These are phyloP conservation scores for Leccinum pellstonianum DNA, from an alignment of 768 basidiomycete genomes.

Conservation along the genomic window DNA sequence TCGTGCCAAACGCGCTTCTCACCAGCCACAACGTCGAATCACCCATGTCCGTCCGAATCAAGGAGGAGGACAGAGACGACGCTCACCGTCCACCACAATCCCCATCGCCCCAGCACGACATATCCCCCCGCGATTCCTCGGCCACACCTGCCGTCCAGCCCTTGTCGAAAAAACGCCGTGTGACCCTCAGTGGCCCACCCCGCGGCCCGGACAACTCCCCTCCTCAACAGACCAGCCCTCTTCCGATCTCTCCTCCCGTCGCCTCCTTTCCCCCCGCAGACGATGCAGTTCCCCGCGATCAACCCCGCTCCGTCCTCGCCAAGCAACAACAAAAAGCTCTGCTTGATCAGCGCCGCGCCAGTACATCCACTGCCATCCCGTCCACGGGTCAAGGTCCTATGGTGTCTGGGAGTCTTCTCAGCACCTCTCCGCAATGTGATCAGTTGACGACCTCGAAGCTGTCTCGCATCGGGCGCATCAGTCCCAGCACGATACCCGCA, in stretches of 20 bases:
- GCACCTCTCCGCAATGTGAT: constrained; percentile 23
- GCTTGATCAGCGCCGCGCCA: constrained; percentile 68
- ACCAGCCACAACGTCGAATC: constrained; percentile 32
- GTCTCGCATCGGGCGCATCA: constrained; percentile 36
- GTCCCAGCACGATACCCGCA: constrained; percentile 33
- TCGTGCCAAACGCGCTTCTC: constrained; percentile 17
- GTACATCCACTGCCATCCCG: constrained; percentile 42
- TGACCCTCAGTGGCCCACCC: constrained; percentile 61
- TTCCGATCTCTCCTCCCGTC: constrained; percentile 66
- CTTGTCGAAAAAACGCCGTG: constrained; percentile 61
- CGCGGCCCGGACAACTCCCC: constrained; percentile 36
- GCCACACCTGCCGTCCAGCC: constrained; percentile 44
- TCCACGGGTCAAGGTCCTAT: constrained; percentile 29
- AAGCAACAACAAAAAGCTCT: constrained; percentile 73
- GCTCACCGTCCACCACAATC: constrained; percentile 38
- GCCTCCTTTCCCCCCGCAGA: constrained; percentile 60
- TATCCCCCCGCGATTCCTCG: constrained; percentile 20
- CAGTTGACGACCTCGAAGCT: constrained; percentile 31
- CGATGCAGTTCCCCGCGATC: constrained; percentile 46
- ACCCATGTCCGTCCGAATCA: constrained; percentile 50
- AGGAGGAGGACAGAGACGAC: constrained; percentile 61
- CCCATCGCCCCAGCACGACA: constrained; percentile 22
- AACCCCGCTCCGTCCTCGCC: constrained; percentile 50
- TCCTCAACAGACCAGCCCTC: constrained; percentile 45
- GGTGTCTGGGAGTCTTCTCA: constrained; percentile 25